Evolutionary conservation across 2,329 filamentous ascomycete species (phyloP), one percentile per base, ranked within the genome.

Genomic region (Microdochium paspali): DNA sequence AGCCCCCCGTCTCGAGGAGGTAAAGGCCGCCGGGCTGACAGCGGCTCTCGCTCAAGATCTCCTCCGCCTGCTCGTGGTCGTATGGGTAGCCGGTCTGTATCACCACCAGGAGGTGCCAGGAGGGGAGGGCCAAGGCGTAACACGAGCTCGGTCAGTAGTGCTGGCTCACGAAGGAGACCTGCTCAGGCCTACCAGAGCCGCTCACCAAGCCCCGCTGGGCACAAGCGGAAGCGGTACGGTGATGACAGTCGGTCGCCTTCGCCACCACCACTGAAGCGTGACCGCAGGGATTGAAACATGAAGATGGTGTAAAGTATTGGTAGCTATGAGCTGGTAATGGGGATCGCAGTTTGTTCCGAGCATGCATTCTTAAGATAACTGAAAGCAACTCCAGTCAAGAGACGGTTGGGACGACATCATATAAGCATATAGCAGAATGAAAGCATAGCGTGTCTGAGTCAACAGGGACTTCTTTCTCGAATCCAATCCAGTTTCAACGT

Each of bases 111-210:
- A 9, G 21, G 48, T 3, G 51, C 24, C 51, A 51, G 18, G 47
- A 52, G 21, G 18, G 35, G 12, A 21, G 12, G 35, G 6, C 15
- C 13, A 35, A 40, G 35, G 18, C 35, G 35, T 20, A 53, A 54
- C 40, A 52, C 55, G 7, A 55, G 55, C 44, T 56, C 55, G 2
- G 49, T 51, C 13, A 54, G 53, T 44, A 51, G 49, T 32, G 48
- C 39, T 35, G 51, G 48, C 13, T 53, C 52, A 12, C 47, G 53
- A 32, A 55, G 55, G 49, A 49, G 57, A 44, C 51, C 56, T 18
- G 35, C 35, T 12, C 35, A 9, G 18, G 35, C 35, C 6, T 40
- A 51, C 46, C 52, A 56, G 18, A 56, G 54, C 45, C 53, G 54
- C n/a, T 57, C 55, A 21, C 55, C 52, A n/a, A 53, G 49, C 20